phyloP scores from a whole-genome alignment of 257 asterid genomes.

The Solanum appendiculatum region DNA sequence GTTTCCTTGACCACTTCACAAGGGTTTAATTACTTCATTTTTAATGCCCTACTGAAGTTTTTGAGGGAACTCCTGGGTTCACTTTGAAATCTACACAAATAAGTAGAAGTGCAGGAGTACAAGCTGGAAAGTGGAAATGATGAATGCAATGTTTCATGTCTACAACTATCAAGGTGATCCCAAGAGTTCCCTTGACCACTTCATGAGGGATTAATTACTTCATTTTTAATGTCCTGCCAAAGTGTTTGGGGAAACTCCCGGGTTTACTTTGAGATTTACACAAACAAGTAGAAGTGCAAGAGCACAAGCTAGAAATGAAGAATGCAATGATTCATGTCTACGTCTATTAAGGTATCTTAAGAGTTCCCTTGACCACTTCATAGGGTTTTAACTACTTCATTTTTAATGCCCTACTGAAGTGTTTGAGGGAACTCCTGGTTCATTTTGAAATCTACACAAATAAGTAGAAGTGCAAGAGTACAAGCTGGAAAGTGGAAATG shows the following conservation, averaged over 20 bases:
- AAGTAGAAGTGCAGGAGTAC: too few relatives aligned
- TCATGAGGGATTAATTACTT: background rate
- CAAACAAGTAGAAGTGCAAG: background rate
- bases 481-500: background rate
- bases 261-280: background rate
- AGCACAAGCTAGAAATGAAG: too few relatives aligned
- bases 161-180: too few relatives aligned
- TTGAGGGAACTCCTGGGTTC: too few relatives aligned
- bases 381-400: background rate
- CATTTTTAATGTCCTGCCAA: background rate
- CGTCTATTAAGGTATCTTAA: background rate
- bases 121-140: too few relatives aligned
- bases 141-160: background rate
- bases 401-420: conserved; percentile 4
- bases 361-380: background rate
- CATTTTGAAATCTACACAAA: background rate
- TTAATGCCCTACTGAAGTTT: too few relatives aligned
- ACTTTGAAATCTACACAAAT: too few relatives aligned
- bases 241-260: background rate
- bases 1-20: too few relatives aligned
- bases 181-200: background rate
- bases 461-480: background rate
- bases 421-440: conserved; percentile 15
- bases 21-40: too few relatives aligned
- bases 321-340: too few relatives aligned